Evolutionary conservation across 192 early-diverging fungal genomes (phyloP), one percentile per base, ranked within the genome.

Genomic region (Haplosporangium gracile): DNA sequence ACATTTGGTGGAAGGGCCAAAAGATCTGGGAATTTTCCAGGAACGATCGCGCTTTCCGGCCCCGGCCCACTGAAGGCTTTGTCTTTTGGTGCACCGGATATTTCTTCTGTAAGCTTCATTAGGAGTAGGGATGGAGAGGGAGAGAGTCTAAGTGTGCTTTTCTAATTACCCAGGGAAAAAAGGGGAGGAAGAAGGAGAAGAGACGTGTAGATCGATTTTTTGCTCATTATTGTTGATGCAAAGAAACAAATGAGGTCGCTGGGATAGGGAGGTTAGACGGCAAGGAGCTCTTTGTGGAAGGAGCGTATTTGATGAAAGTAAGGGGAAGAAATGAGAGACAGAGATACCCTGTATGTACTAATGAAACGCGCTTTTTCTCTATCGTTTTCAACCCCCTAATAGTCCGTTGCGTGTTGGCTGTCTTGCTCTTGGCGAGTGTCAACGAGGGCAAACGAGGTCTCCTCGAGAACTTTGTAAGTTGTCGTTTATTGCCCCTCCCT

Each of bases 21-120:
- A 85, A 85, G 75, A 85, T 85, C 42, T 85, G 83, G 83, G 83
- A 85, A 36, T 85, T 85, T 45, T 85, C 83, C 34, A 80, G 83
- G 53, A 85, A 85, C 34, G 83, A 85, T 65, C 78, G 83, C 16
- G 83, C 83, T 22, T 85, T 85, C 57, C 83, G 83, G 32, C 83
- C 83, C 38, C 47, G 83, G 72, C 83, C 83, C 0, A 85, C 83
- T 4, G 83, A 85, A 55, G 83, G 78, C 0, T 85, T 85, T 24
- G 83, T 85, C 13, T 80, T 85, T 57, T 85, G 83, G 83, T 85
- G 83, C 18, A 77, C 83, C 40, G 83, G 83, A 47, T 85, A 85
- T 57, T 85, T 85, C 65, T 85, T 85, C 70, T 85, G 83, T 85
- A 80, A 80, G 82, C 16, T 4, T 51, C 18, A 16, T 51, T 51